These are phyloP conservation scores for Kodamaea leandrae DNA, from an alignment of 805 yeast genomes.

Conservation along the genomic window DNA sequence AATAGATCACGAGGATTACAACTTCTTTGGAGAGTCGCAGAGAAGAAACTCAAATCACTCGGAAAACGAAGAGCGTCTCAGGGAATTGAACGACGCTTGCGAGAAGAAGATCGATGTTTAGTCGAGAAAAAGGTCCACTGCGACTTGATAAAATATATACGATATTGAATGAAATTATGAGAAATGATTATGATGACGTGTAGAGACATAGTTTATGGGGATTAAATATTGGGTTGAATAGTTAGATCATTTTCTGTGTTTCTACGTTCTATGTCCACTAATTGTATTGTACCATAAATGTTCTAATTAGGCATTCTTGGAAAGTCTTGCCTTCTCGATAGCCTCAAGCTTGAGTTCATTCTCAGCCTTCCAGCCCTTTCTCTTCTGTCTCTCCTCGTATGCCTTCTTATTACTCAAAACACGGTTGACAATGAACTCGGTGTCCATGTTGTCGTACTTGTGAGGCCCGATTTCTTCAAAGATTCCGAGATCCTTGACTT, in stretches of 20 bases:
- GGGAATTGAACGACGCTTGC: constrained; percentile 20
- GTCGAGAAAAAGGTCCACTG: too few relatives aligned
- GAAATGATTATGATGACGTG: not conserved
- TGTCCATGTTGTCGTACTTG: constrained; percentile 61
- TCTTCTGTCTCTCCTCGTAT: constrained; percentile 82
- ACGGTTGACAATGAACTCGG: constrained; percentile 70
- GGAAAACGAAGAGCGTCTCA: constrained; percentile 29
- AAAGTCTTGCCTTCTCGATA: constrained; percentile 15
- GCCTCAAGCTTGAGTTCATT: constrained; percentile 29
- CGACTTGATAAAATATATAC: not conserved
- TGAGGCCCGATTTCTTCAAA: constrained; percentile 50
- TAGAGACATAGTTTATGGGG: too few relatives aligned
- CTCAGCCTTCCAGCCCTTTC: constrained; percentile 79
- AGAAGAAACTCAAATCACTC: constrained; percentile 43
- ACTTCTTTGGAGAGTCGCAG: constrained; percentile 20
- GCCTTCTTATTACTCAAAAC: constrained; percentile 65
- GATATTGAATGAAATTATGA: constrained; percentile 2
- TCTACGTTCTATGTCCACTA: too few relatives aligned
- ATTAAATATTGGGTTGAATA: too few relatives aligned
- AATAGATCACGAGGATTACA: constrained; percentile 50
- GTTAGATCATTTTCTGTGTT: too few relatives aligned
- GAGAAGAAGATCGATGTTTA: constrained; percentile 13
- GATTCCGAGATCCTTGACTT: constrained; percentile 30
- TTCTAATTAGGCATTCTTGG: too few relatives aligned
- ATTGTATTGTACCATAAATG: too few relatives aligned